phyloP scores from a whole-genome alignment of 179 eudicot genomes.

The Silene vulgaris region DNA sequence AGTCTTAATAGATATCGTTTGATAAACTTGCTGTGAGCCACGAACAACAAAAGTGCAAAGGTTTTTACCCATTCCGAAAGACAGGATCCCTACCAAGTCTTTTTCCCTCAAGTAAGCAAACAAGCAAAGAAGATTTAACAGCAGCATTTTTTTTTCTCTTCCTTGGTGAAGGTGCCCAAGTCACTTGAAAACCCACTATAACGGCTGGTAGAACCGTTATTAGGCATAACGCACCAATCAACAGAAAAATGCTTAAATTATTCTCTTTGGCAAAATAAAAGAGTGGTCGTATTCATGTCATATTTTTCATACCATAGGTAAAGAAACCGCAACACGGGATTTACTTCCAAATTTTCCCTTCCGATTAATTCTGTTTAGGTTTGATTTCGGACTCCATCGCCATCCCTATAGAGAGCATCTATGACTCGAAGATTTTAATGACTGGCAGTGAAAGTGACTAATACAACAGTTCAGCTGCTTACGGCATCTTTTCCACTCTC shows the following conservation, averaged over 20 bases:
- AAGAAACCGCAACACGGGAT: slow-evolving; percentile 27
- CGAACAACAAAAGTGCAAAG: slow-evolving; percentile 29
- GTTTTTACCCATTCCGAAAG: slow-evolving; percentile 36
- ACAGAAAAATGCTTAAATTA: slow-evolving; percentile 41
- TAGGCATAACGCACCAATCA: slow-evolving; percentile 47
- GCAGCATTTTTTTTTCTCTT: slow-evolving; percentile 84
- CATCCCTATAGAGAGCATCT: no score
- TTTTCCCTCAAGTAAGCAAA: slow-evolving; percentile 68
- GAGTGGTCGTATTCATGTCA: slow-evolving; percentile 40
- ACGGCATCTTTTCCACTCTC: no score
- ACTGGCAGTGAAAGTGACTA: no score
- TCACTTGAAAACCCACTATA: slow-evolving; percentile 58
- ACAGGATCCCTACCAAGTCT: slow-evolving; percentile 60
- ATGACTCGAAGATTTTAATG: background rate
- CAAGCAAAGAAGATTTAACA: slow-evolving; percentile 68
- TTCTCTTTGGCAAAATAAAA: slow-evolving; percentile 49
- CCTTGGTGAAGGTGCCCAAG: slow-evolving; percentile 91
- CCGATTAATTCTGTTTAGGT: background rate
- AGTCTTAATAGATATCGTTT: slow-evolving; percentile 32
- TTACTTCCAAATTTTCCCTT: background rate
- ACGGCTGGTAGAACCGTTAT: slow-evolving; percentile 52
- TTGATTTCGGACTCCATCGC: background rate
- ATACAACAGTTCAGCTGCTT: no score
- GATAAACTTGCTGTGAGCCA: slow-evolving; percentile 36
- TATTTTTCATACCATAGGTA: slow-evolving; percentile 53